Evolutionary conservation across 192 early-diverging fungal genomes (phyloP).

Genomic region (Nowakowskiella sp.): DNA sequence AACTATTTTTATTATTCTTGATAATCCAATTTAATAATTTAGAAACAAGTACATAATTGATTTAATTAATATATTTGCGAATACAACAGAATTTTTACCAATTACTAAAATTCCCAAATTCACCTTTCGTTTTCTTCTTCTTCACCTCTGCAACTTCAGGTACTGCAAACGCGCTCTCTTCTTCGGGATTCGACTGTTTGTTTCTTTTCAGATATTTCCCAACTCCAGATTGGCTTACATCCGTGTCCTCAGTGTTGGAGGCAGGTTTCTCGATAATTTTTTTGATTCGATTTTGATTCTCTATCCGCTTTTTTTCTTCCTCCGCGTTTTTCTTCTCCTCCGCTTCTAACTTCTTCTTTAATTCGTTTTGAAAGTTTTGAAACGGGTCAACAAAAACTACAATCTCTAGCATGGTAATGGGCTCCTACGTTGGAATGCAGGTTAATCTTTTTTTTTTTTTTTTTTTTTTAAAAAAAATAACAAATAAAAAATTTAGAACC

Average conservation of each 20-base stretch:
- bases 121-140: conserved; percentile 10
- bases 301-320: conserved; percentile 55
- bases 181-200: conserved; percentile 6
- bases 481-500: conserved; percentile 13
- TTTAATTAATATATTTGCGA: too few species aligned
- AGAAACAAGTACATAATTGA: too few species aligned
- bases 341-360: conserved; percentile 55
- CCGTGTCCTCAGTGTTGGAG: conserved; percentile 22
- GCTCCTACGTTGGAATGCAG: conserved; percentile 14
- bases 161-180: not conserved
- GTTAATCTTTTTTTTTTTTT: conserved; percentile 1
- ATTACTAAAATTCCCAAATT: conserved; percentile 31
- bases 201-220: conserved; percentile 55
- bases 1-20: too few species aligned
- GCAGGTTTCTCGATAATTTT: too few species aligned
- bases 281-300: not conserved
- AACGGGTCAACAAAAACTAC: conserved; percentile 79
- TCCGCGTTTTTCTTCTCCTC: conserved; percentile 43
- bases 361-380: conserved; percentile 59
- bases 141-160: not conserved
- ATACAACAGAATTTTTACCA: conserved; percentile 30
- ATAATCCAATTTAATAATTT: too few species aligned
- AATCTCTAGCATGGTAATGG: conserved; percentile 67
- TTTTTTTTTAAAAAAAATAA: too few species aligned
- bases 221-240: conserved; percentile 26